Conservation (phyloP, 1,139 yeast species). For the Hemisphaericaspora subhashii region DNA sequence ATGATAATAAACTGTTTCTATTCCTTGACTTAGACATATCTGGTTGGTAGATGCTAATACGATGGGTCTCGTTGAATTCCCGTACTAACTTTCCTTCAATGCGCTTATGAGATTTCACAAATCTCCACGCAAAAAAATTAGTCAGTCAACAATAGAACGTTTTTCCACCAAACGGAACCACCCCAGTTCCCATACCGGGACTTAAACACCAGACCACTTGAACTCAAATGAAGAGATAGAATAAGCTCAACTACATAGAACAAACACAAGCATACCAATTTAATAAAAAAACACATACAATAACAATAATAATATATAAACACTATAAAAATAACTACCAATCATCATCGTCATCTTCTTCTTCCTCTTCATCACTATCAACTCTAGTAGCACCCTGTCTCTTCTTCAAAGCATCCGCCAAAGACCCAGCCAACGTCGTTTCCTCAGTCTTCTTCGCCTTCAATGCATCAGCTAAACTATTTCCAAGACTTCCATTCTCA, state of each 20-base stretch:
- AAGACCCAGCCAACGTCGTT: conserved; percentile 71
- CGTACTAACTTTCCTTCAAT: too few species aligned
- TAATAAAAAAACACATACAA: neutral
- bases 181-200: too few species aligned
- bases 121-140: neutral
- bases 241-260: too few species aligned
- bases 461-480: conserved; percentile 75
- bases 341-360: conserved; percentile 61
- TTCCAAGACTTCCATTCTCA: conserved; percentile 42
- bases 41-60: neutral
- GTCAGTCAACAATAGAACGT: too few species aligned
- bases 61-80: neutral
- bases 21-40: conserved; percentile 37
- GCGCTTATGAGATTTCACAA: too few species aligned
- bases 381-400: conserved; percentile 77
- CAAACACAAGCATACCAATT: too few species aligned
- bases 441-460: conserved; percentile 67
- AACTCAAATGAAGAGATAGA: too few species aligned
- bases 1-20: conserved; percentile 36
- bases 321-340: conserved; percentile 19
- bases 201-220: too few species aligned
- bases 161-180: neutral
- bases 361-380: conserved; percentile 77
- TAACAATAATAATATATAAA: neutral
- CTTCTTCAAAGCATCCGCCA: conserved; percentile 86